These are phyloP conservation scores for Colletotrichum paranaense DNA, from an alignment of 2,329 filamentous ascomycete species.

Conservation along the genomic window DNA sequence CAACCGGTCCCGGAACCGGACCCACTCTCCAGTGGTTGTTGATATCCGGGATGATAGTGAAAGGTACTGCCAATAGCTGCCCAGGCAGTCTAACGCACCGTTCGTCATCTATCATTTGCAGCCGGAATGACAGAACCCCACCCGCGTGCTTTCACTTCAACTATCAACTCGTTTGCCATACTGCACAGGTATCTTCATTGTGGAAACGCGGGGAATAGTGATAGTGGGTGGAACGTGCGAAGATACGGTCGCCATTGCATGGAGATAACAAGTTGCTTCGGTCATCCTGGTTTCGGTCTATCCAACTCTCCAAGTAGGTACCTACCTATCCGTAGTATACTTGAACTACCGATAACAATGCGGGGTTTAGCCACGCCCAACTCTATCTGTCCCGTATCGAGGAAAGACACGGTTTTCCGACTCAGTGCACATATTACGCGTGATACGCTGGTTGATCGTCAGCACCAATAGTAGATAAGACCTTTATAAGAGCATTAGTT, in stretches of 20 bases:
- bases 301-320: background rate
- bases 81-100: background rate
- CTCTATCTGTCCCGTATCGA: background rate
- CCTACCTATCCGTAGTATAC: background rate
- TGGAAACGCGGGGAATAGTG: conserved; percentile 11
- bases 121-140: background rate
- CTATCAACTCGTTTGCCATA: too few species aligned
- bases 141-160: background rate
- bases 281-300: background rate
- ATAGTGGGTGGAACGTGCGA: background rate
- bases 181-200: background rate
- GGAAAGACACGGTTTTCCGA: background rate
- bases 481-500: background rate
- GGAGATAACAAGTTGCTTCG: conserved; percentile 10
- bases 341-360: conserved; percentile 5
- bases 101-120: background rate
- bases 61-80: background rate
- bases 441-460: background rate
- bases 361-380: background rate
- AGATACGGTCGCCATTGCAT: background rate
- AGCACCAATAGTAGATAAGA: background rate
- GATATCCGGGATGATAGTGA: background rate
- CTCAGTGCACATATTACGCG: background rate
- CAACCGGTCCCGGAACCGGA: background rate
- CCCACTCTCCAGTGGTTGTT: background rate